Evolutionary conservation across 2,329 filamentous ascomycete genomes (phyloP), one percentile per base, ranked within the genome.

Genomic region (Proliferodiscus dingleyae): DNA sequence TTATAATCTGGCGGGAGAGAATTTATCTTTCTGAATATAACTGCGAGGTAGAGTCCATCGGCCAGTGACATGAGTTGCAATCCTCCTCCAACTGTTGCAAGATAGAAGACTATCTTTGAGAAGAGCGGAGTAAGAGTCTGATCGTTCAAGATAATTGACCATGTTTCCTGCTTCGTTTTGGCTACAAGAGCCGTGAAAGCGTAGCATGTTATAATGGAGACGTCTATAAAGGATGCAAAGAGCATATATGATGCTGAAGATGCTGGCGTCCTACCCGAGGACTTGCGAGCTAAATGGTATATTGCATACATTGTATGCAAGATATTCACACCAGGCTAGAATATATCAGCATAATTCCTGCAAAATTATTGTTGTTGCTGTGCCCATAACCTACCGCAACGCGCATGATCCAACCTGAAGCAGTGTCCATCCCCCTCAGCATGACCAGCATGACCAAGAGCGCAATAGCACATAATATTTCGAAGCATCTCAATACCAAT

Each of bases 1-100:
- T 97, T 97, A 86, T 95, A 89, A 61, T 97, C 91, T 0, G 91
- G 90, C 5, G 91, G 91, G 64, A 96, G 76, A 16, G 75, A 72
- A 4, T 82, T 74, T 58, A 97, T 96, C 61, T 86, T 85, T 32
- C 83, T 80, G 78, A 96, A 97, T 56, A 85, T 78, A 42, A 87
- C 64, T 13, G 81, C 80, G 21, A 97, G 73, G 68, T 85, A 96
- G 24, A 87, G 63, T 4, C 87, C 87, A 28, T 94, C 70, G 15
- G 72, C 66, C 1, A 93, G 66, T 2, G 87, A 87, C 8, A 88
- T 52, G 0, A 86, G 58, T 62, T 95, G 89, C 16, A 95, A 63
- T 1, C 75, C 80, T 10, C 76, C 83, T 7, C 81, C 74, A 6
- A 72, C 71, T 7, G 84, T 74, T 21, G 86, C 78, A 1, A 76